Base-by-base conservation (phyloP, 2,329 filamentous ascomycete genomes). In the Beauveria brongniartii region DNA sequence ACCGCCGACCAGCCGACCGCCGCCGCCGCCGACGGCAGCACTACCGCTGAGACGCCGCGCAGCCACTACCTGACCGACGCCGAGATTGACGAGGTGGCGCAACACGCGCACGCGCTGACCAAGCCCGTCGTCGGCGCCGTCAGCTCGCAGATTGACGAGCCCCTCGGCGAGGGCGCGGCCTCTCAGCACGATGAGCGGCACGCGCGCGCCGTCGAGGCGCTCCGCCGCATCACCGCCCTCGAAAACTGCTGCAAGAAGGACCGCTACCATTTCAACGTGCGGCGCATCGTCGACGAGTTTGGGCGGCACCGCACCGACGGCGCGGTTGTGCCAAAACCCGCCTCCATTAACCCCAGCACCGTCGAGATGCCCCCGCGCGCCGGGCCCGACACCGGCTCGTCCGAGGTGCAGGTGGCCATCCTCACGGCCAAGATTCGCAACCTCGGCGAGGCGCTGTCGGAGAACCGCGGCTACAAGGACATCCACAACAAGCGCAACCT, bases 391-490 rank as follows among this genome's bases (percentile, higher is more conserved):
- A 99, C 93, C 1, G 94, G 94, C 41, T 96, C 91, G 68, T 91
- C 91, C 7, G 94, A 99, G 76, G 95, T 99, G n/a, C 94, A 99
- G 79, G 91, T 95, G 66, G 92, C 92, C 51, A 95, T 99, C 67
- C 75, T 99, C 72, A 99, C 94, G 3, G 84, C 91, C 61, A 97
- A 97, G 82, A 99, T 99, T 71, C 82, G 91, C 64, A 86, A 88
- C 26, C 74, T 99, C 55, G 87, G 89, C 18, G 81, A 89, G 66
- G 86, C 88, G 65, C 75, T 96, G 56, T 81, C 88, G 69, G 80
- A 78, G 47, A 82, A 85, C 63, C 76, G 79, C 67, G 90, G 88
- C 5, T 84, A 89, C 73, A 91, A 88, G 72, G 94, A 99, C 72
- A 96, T 95, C 79, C 84, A 91, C 72, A 97, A 97, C 78, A 96